Conservation (phyloP, 2,329 filamentous ascomycete species). For the Sporothrix variecibatus region DNA sequence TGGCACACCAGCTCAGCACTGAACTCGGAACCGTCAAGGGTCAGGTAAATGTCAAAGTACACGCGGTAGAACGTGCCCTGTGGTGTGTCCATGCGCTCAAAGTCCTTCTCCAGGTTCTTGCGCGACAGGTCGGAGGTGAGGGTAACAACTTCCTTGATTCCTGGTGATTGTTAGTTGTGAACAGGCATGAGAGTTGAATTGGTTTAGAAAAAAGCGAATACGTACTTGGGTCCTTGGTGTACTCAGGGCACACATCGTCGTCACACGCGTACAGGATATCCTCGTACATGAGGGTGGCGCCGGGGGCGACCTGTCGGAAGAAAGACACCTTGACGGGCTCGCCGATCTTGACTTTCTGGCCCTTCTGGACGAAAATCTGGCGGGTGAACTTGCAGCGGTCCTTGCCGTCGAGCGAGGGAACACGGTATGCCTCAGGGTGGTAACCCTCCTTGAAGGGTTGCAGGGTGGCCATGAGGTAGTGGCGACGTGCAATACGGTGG, state of each 20-base stretch:
- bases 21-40: slow-evolving; percentile 95
- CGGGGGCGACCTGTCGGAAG: slow-evolving; percentile 95
- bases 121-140: slow-evolving; percentile 94
- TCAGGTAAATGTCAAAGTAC: slow-evolving; percentile 81
- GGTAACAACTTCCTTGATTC: slow-evolving; percentile 98
- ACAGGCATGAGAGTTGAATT: neutral
- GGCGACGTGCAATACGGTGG: slow-evolving; percentile 91
- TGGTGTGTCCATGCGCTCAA: slow-evolving; percentile 98
- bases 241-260: slow-evolving; percentile 96
- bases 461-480: slow-evolving; percentile 98
- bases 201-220: slow-evolving; percentile 36
- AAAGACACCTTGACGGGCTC: slow-evolving; percentile 99
- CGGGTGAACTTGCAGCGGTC: slow-evolving; percentile 98
- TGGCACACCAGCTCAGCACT: slow-evolving; percentile 98
- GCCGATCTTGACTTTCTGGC: slow-evolving; percentile 97
- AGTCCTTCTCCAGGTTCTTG: slow-evolving; percentile 99
- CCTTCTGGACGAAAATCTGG: slow-evolving; percentile 98
- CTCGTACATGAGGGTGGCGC: slow-evolving; percentile 98
- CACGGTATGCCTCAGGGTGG: slow-evolving; percentile 96
- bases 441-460: slow-evolving; percentile 99
- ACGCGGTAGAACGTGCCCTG: slow-evolving; percentile 93
- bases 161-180: slow-evolving; percentile 48
- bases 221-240: slow-evolving; percentile 98
- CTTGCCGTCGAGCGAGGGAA: slow-evolving; percentile 93
- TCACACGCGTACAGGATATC: slow-evolving; percentile 97